Evolutionary conservation across 805 yeast genomes (phyloP).

Genomic region (Wickerhamiella dianesei): DNA sequence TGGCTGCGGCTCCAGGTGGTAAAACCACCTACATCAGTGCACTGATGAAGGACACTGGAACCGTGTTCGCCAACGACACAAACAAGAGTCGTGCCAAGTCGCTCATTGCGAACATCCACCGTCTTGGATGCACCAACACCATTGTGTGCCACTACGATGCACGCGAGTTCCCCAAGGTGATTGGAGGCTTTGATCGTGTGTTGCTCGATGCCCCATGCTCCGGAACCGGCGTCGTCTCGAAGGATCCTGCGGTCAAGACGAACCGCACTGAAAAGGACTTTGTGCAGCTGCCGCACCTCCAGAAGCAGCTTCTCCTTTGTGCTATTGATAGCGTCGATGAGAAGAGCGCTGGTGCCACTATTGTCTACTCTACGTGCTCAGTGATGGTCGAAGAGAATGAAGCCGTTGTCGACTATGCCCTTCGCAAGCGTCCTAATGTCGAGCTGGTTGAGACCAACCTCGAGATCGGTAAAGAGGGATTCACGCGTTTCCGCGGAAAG

Average conservation of each 20-base stretch:
- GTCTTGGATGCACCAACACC: conserved; percentile 92
- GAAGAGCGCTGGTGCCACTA: conserved; percentile 65
- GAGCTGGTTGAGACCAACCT: conserved; percentile 85
- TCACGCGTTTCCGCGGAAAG: conserved; percentile 86
- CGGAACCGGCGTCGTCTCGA: conserved; percentile 98
- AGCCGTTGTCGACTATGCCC: conserved; percentile 95
- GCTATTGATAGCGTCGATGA: conserved; percentile 98
- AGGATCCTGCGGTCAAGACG: conserved; percentile 88
- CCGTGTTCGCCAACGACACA: conserved; percentile 93
- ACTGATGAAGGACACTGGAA: conserved; percentile 94
- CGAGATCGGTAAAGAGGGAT: conserved; percentile 91
- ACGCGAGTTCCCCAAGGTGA: conserved; percentile 92
- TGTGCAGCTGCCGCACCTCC: conserved; percentile 91
- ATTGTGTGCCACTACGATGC: conserved; percentile 97
- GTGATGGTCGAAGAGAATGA: conserved; percentile 98
- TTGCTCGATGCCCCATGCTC: conserved; percentile 97
- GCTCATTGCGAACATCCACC: conserved; percentile 90
- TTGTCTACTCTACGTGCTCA: conserved; percentile 96
- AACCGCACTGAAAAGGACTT: conserved; percentile 93
- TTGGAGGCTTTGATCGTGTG: conserved; percentile 95
- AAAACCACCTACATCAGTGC: conserved; percentile 92
- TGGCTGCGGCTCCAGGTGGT: conserved; percentile 99
- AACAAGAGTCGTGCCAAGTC: conserved; percentile 95
- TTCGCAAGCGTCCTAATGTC: conserved; percentile 91
- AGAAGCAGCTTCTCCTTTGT: conserved; percentile 79